Conservation (phyloP, 805 yeast genomes). For the Metschnikowia aberdeeniae region DNA sequence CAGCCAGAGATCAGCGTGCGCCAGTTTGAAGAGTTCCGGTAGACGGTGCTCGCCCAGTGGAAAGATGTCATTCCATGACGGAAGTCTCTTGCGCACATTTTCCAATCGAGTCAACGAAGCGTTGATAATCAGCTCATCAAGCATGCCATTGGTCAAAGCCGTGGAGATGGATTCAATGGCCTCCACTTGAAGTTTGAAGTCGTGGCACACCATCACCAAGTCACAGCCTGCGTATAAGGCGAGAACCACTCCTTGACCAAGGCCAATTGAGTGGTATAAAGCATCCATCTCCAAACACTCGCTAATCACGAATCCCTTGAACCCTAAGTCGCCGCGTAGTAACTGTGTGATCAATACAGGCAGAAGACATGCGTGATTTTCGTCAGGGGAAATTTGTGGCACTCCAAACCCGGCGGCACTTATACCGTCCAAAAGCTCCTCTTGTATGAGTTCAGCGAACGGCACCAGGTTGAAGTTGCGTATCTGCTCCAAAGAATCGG, state of each 20-base stretch:
- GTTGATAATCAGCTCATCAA: constrained; percentile 40
- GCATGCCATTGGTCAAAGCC: constrained; percentile 37
- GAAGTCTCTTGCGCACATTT: constrained; percentile 36
- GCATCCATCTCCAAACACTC: constrained; percentile 66
- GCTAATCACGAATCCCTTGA: constrained; percentile 53
- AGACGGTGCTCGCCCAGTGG: constrained; percentile 29
- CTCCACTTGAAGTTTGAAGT: constrained; percentile 49
- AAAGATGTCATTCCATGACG: constrained; percentile 45
- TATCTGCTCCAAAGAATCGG: constrained; percentile 51
- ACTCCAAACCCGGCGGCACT: constrained; percentile 64
- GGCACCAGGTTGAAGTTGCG: constrained; percentile 49
- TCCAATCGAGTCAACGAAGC: constrained; percentile 43
- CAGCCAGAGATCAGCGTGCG: constrained; percentile 31
- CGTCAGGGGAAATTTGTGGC: constrained; percentile 56
- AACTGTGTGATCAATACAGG: constrained; percentile 50
- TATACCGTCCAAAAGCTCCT: constrained; percentile 47
- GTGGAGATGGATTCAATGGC: constrained; percentile 44
- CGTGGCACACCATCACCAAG: constrained; percentile 58
- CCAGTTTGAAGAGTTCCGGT: constrained; percentile 23
- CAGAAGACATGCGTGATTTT: constrained; percentile 59
- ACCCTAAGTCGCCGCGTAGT: constrained; percentile 47
- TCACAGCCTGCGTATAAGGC: constrained; percentile 66
- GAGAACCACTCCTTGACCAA: constrained; percentile 61
- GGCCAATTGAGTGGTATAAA: constrained; percentile 56
- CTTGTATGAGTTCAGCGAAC: constrained; percentile 44